Base-by-base conservation (phyloP, 441 rosid species). In the Populus hybrid region DNA sequence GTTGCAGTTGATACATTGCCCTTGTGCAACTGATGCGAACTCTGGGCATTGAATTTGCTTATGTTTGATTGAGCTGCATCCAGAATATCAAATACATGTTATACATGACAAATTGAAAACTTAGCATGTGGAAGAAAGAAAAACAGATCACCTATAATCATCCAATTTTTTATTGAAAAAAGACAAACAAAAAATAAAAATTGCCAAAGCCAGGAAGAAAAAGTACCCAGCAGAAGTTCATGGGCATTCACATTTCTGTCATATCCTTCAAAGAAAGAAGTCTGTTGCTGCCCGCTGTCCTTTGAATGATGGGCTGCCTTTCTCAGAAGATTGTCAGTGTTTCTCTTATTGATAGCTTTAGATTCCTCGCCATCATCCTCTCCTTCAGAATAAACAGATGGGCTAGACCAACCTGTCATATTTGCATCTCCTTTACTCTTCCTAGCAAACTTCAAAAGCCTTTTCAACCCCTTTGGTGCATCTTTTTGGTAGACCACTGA, bases 341-440 rank as follows among this genome's bases (percentile, higher is more conserved):
- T 87, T 84, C 84, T 88, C 86, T 83, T 86, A 82, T 83, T 85
- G 71, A 79, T 61, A 46, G 85, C 85, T 86, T 83, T 88, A 20
- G 86, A 80, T 34, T 89, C 92, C 72, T 91, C 95, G 0, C 80
- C 61, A 21, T 87, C 95, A 81, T 89, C 91, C 81, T 89, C 95
- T 73, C 90, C 95, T 87, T 91, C 93, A 24, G 92, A 89, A 82
- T 83, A 89, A 36, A 89, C 86, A 1, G 88, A 89, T 24, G 94
- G 89, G 82, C 92, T 88, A 69, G 91, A 87, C 86, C 88, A 87
- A 78, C 93, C 91, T 16, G 88, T 71, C 54, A 79, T n/a, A 82
- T 84, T 88, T 67, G 86, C 87, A 83, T 91, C 93, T 10, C 90
- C 93, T 82, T 91, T 91, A 72, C 87, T 91, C 86, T 91, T 91